Base-by-base conservation (phyloP, 139 green algal species). In the Closterium sp. region DNA sequence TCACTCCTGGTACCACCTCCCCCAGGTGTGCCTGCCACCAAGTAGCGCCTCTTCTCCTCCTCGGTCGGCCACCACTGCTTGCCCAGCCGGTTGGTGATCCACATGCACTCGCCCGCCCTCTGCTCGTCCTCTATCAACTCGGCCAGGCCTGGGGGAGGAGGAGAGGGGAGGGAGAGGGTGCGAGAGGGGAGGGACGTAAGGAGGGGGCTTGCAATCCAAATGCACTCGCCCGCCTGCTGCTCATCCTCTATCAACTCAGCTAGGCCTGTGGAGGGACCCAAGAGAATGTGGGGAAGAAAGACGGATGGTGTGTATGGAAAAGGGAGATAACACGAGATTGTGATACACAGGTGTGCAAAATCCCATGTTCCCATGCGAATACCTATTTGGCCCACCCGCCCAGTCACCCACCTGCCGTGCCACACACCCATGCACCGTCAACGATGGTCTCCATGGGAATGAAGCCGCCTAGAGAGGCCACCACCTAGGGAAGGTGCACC, bases 381-480 rank as follows among this genome's bases (percentile, higher is more conserved):
- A n/a, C n/a, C n/a, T n/a, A n/a, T n/a, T n/a, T n/a, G n/a, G n/a
- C n/a, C n/a, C n/a, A n/a, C n/a, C n/a, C n/a, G n/a, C n/a, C n/a
- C n/a, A n/a, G n/a, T n/a, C n/a, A n/a, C n/a, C n/a, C n/a, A n/a
- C n/a, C n/a, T n/a, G n/a, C n/a, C n/a, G n/a, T n/a, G n/a, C 73
- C 45, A 70, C 10, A 19, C 45, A 70, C 45, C 45, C 27, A 86
- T 86, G 0, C 90, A 90, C 91, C 91, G n/a, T 91, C 91, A 22
- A 94, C 79, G 13, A 94, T 38, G 19, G 29, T 34, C 0, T 28
- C n/a, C 92, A 94, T 94, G 34, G 89, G 89, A 31, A 94, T 93
- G 79, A 85, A 94, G 3, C 92, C 92, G 7, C 91, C 91, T 24
- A 92, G 2, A 2, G 87, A 34, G 5, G 21, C 10, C 4, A 73